Conservation (phyloP, 2,329 filamentous ascomycete genomes). For the Xylaria sp. region DNA sequence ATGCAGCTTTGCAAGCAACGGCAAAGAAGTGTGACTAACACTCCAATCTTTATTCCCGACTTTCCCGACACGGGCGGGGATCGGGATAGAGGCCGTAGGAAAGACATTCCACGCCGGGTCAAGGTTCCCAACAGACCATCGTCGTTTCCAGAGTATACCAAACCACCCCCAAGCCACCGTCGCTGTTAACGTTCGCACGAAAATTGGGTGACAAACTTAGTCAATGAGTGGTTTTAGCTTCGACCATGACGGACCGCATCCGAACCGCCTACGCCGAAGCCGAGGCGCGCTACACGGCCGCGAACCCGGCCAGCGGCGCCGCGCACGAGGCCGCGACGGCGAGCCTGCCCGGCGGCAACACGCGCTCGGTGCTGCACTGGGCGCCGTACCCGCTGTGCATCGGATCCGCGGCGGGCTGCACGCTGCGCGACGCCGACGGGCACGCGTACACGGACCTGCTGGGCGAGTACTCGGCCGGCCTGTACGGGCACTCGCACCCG, state of each 20-base stretch:
- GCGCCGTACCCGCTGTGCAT: conserved; percentile 52
- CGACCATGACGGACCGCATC: conserved; percentile 20
- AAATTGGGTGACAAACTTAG: conserved; percentile 1
- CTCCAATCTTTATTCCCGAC: not conserved
- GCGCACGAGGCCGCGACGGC: conserved; percentile 47
- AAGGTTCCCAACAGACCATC: not conserved
- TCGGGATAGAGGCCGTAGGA: not conserved
- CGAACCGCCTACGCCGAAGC: conserved; percentile 43
- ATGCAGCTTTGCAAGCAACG: no score
- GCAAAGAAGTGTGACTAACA: conserved; percentile 1
- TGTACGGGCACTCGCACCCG: conserved; percentile 69
- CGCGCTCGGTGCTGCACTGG: conserved; percentile 42
- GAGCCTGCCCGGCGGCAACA: conserved; percentile 41
- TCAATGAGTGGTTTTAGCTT: no score
- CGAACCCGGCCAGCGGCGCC: conserved; percentile 46
- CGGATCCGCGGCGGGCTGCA: conserved; percentile 44
- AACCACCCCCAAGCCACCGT: not conserved
- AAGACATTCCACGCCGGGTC: not conserved
- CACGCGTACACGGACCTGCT: conserved; percentile 63
- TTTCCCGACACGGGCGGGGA: conserved; percentile 6
- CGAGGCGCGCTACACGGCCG: conserved; percentile 41
- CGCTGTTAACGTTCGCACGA: not conserved
- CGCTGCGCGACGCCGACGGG: conserved; percentile 49
- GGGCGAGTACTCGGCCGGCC: conserved; percentile 67
- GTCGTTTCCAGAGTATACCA: not conserved